Conservation (phyloP, 495 filamentous ascomycete species). For the Evernia prunastri region DNA sequence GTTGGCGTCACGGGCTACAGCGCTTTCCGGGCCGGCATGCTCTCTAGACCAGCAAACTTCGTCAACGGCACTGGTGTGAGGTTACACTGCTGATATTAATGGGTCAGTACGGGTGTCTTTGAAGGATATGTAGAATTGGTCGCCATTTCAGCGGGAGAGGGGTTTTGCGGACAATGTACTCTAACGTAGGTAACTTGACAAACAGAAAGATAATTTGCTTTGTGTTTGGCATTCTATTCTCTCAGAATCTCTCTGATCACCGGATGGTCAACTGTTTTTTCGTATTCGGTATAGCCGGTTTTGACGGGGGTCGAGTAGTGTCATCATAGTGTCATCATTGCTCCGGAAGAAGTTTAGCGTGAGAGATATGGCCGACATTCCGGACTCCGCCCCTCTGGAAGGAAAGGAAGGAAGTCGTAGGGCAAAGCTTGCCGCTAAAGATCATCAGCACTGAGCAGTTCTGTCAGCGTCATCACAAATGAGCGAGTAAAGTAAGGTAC, state of each 20-base stretch:
- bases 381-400: background rate
- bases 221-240: too few relatives aligned
- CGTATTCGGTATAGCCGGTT: background rate
- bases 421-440: background rate
- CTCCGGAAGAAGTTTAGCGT: background rate
- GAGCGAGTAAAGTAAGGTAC: too few relatives aligned
- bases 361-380: background rate
- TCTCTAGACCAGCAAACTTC: background rate
- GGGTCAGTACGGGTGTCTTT: background rate
- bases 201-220: background rate
- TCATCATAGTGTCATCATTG: constrained; percentile 3
- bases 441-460: background rate
- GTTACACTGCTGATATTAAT: background rate
- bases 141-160: too few relatives aligned
- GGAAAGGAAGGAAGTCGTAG: too few relatives aligned
- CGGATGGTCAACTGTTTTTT: too few relatives aligned
- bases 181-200: background rate
- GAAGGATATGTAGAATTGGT: background rate
- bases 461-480: constrained; percentile 5
- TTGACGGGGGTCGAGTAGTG: background rate
- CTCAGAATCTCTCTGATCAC: too few relatives aligned
- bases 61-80: background rate
- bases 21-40: background rate
- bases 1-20: background rate
- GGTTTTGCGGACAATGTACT: too few relatives aligned